Conservation (phyloP, 2,329 filamentous ascomycete genomes). For the Emergomyces orientalis region DNA sequence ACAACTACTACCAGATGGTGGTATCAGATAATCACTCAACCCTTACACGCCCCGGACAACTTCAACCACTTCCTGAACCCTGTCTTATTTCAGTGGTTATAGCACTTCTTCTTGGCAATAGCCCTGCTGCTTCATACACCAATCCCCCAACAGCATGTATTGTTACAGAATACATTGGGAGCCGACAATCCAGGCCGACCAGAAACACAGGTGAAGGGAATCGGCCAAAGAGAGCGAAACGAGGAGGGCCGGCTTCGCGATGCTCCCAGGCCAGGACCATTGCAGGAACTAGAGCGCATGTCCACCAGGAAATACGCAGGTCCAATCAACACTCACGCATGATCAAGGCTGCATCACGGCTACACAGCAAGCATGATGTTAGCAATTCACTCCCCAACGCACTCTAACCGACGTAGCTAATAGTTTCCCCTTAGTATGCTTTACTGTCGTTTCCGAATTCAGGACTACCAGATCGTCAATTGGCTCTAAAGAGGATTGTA, state of each 20-base stretch:
- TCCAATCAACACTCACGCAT: background rate
- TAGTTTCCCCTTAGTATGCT: background rate
- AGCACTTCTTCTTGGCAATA: background rate
- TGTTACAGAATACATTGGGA: background rate
- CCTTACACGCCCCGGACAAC: background rate
- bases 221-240: background rate
- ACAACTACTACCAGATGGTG: background rate
- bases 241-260: too few species aligned
- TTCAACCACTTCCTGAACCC: background rate
- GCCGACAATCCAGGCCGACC: background rate
- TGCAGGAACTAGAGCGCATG: background rate
- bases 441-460: background rate
- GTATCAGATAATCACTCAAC: background rate
- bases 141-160: background rate
- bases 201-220: background rate
- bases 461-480: background rate
- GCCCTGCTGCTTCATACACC: background rate
- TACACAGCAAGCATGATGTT: background rate
- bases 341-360: background rate
- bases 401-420: background rate
- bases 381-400: background rate
- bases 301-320: background rate
- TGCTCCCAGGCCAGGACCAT: too few species aligned
- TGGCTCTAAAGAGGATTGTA: background rate
- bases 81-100: background rate